Conservation (phyloP, 495 filamentous ascomycete species). For the Amphirosellinia nigrospora region DNA sequence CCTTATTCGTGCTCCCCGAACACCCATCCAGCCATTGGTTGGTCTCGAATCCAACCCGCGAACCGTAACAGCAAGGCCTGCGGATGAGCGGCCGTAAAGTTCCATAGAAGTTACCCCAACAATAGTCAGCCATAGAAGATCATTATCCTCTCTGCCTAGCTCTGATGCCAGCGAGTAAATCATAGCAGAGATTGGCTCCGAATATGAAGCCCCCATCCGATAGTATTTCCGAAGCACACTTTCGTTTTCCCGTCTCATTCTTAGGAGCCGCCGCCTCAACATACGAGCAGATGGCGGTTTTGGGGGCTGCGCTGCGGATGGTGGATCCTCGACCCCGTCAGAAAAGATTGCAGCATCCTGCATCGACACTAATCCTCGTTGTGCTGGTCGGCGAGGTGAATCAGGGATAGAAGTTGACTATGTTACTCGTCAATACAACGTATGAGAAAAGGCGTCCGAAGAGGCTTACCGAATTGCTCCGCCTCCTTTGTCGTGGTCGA, state of each 20-base stretch:
- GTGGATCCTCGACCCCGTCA: slow-evolving; percentile 52
- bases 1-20: slow-evolving; percentile 82
- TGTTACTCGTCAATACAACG: slow-evolving; percentile 21
- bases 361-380: slow-evolving; percentile 56
- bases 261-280: slow-evolving; percentile 74
- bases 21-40: slow-evolving; percentile 74
- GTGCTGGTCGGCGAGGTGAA: slow-evolving; percentile 56
- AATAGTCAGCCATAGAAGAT: slow-evolving; percentile 92
- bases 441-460: slow-evolving; percentile 24
- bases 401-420: slow-evolving; percentile 66
- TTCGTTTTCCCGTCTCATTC: slow-evolving; percentile 78
- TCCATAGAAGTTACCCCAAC: slow-evolving; percentile 91
- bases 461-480: slow-evolving; percentile 81
- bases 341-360: slow-evolving; percentile 46
- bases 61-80: slow-evolving; percentile 77
- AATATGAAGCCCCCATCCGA: slow-evolving; percentile 83
- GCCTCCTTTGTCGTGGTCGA: slow-evolving; percentile 75
- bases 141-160: slow-evolving; percentile 94
- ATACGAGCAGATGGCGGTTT: slow-evolving; percentile 68
- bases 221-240: slow-evolving; percentile 78
- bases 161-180: slow-evolving; percentile 95
- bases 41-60: slow-evolving; percentile 59
- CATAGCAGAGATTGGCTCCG: slow-evolving; percentile 91
- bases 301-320: slow-evolving; percentile 62
- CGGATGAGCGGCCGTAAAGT: slow-evolving; percentile 83